Evolutionary conservation across 768 basidiomycete species (phyloP).

Genomic region (Kwoniella bestiolae): DNA sequence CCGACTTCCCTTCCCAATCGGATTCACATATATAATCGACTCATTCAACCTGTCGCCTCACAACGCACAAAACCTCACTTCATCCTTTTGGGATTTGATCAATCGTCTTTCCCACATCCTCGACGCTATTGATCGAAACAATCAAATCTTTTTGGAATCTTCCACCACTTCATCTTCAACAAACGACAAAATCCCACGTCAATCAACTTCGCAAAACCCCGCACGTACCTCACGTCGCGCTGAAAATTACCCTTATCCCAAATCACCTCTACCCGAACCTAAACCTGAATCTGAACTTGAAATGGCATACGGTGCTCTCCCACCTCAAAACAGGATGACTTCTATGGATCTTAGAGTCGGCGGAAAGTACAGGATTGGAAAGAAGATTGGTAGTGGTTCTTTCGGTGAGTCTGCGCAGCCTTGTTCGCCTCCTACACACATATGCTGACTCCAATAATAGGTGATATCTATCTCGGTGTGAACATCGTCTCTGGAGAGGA

Average conservation of each 20-base stretch:
- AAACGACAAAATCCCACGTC: slow-evolving; percentile 22
- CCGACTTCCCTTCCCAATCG: slow-evolving; percentile 15
- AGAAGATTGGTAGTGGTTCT: slow-evolving; percentile 98
- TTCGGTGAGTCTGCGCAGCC: slow-evolving; percentile 71
- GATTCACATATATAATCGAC: neutral
- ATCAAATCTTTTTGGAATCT: neutral
- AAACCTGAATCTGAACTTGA: slow-evolving; percentile 1
- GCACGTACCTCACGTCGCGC: slow-evolving; percentile 15
- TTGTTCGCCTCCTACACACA: neutral
- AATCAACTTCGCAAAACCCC: slow-evolving; percentile 11
- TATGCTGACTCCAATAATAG: slow-evolving; percentile 60
- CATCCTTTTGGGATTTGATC: slow-evolving; percentile 8
- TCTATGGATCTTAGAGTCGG: slow-evolving; percentile 56
- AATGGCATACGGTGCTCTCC: slow-evolving; percentile 13
- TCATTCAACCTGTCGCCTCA: neutral
- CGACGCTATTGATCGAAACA: slow-evolving; percentile 8
- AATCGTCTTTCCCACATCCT: slow-evolving; percentile 1
- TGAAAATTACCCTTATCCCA: slow-evolving; percentile 10
- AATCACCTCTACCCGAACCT: neutral
- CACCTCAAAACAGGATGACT: slow-evolving; percentile 39
- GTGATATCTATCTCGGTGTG: slow-evolving; percentile 98
- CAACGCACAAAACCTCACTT: slow-evolving; percentile 4
- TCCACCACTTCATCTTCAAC: neutral
- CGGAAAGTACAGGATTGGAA: slow-evolving; percentile 86
- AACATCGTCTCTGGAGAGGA: slow-evolving; percentile 99